Conservation (phyloP, 2,329 filamentous ascomycete species). For the Penicillium sp. region DNA sequence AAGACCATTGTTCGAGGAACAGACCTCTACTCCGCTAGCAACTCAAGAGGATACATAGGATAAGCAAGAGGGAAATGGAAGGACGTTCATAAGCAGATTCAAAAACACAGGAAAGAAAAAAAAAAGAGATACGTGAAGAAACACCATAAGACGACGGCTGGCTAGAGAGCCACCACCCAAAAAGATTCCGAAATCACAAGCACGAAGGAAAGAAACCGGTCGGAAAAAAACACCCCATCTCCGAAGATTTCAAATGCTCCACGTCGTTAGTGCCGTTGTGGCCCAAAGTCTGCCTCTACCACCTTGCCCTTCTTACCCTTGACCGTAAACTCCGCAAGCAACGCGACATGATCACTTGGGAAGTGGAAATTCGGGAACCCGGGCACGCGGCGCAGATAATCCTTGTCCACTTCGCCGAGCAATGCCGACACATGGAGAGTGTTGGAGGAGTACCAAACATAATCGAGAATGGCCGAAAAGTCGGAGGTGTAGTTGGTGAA, state of each 20-base stretch:
- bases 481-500: constrained; percentile 97
- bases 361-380: constrained; percentile 95
- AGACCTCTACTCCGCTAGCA: constrained; percentile 11
- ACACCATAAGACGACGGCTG: constrained; percentile 30
- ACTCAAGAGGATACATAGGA: constrained; percentile 12
- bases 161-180: constrained; percentile 27
- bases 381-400: constrained; percentile 80
- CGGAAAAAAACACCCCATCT: constrained; percentile 40
- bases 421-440: constrained; percentile 78
- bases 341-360: constrained; percentile 85
- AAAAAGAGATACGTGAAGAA: constrained; percentile 20
- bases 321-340: constrained; percentile 85
- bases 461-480: constrained; percentile 92
- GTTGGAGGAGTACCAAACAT: constrained; percentile 96
- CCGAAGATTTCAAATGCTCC: constrained; percentile 38
- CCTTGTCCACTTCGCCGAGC: constrained; percentile 79
- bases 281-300: constrained; percentile 62
- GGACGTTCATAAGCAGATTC: constrained; percentile 26
- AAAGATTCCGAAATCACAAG: constrained; percentile 42
- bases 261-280: constrained; percentile 41
- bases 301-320: constrained; percentile 80
- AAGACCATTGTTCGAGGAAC: constrained; percentile 7
- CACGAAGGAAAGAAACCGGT: constrained; percentile 27
- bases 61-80: constrained; percentile 14
- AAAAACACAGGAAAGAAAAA: constrained; percentile 19